Evolutionary conservation across 108 stramenopile genomes (phyloP).

Genomic region (Nannochloropsis granulata): DNA sequence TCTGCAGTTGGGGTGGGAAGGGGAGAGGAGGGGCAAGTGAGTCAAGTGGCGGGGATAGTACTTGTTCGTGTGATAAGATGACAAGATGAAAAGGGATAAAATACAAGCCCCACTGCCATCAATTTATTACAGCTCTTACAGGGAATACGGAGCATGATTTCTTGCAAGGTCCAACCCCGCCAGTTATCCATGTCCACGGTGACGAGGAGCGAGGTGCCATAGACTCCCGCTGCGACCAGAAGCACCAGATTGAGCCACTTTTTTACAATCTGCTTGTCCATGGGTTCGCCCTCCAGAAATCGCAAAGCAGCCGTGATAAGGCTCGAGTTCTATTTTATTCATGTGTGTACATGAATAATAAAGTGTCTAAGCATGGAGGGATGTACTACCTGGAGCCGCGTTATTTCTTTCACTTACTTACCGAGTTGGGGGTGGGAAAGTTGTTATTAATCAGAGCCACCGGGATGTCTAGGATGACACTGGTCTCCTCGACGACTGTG

Average conservation of each 20-base stretch:
- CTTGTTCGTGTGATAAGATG: background rate
- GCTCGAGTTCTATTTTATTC: background rate
- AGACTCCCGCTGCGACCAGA: background rate
- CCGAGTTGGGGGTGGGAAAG: background rate
- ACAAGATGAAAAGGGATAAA: background rate
- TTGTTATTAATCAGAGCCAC: background rate
- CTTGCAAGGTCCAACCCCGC: slow-evolving; percentile 30
- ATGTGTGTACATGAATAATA: too few relatives aligned
- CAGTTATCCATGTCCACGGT: slow-evolving; percentile 21
- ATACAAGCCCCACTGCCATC: background rate
- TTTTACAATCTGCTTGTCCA: background rate
- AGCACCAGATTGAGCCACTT: background rate
- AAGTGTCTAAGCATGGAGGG: too few relatives aligned
- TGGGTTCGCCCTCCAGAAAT: background rate
- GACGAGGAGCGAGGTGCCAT: background rate
- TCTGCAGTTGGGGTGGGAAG: slow-evolving; percentile 22
- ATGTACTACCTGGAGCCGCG: too few relatives aligned
- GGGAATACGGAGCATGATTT: slow-evolving; percentile 7
- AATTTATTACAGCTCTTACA: slow-evolving; percentile 19
- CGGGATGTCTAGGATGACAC: background rate
- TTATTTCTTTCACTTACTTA: background rate
- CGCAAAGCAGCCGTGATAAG: background rate
- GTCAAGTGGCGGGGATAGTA: background rate
- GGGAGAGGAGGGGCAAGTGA: background rate
- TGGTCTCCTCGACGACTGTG: background rate